Base-by-base conservation (phyloP, 306 rosid species). In the Medicago arabica region DNA sequence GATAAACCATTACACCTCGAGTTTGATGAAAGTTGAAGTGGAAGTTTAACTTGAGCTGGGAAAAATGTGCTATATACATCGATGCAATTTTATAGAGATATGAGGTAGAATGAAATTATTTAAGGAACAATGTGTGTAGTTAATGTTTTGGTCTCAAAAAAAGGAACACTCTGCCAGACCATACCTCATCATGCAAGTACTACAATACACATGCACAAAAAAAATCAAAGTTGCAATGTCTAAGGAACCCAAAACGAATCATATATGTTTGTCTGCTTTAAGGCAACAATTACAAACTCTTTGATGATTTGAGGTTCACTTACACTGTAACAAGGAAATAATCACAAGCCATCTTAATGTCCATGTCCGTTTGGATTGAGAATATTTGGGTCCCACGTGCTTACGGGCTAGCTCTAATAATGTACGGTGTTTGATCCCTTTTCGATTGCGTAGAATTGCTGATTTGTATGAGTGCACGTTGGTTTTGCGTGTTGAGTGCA, bases 401-500 rank as follows among this genome's bases (percentile, higher is more conserved):
- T 53, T 34, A 38, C 5, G 61, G 38, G 38, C 38, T 34, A 5
- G 38, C 38, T 34, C 38, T 34, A 34, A 34, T 34, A 34, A 34
- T 34, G 38, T 34, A 47, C 16, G 53, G 44, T 71, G 64, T 16
- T 12, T 34, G 59, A 17, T 10, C 51, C 15, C n/a, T 46, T 46
- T 60, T 67, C 31, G 19, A 49, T 68, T 34, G 85, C 44, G 55
- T 55, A 75, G 75, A 54, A 66, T 44, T 61, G 65, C n/a, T 59
- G 39, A 61, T 12, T 23, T 82, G 77, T 49, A 87, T 46, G 96
- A 85, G 89, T 84, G 85, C 83, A 91, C 90, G 88, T 81, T 86
- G 92, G 89, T 82, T 86, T 89, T 91, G 95, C 92, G 95, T 89
- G 95, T 91, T 80, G 86, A 71, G 77, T 17, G 71, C 85, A 78